Evolutionary conservation across 305 asterid species (phyloP), one percentile per base, ranked within the genome.

Genomic region (Fraxinus xanthoxyloides): DNA sequence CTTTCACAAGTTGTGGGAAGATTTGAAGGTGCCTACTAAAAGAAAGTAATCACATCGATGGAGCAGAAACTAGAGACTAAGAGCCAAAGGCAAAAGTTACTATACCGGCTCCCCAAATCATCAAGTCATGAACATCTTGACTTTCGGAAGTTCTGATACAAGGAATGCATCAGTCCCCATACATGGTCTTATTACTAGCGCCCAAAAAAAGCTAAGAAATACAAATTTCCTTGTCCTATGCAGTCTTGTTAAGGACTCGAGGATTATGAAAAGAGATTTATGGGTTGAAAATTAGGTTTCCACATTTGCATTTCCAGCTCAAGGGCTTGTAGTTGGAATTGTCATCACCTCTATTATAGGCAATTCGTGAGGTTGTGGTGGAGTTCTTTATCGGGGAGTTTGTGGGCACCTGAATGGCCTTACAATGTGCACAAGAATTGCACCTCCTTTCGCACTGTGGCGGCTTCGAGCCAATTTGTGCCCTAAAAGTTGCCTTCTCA

Each of bases 321-420:
- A 90, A 85, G 17, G 93, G 93, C 90, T 90, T 90, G 91, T 90
- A 87, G 81, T 90, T 90, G 8, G 93, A 89, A 79, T 87, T 76
- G 80, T 85, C 91, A 8, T 86, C 87, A 1, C 83, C 89, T 79
- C 87, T 85, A 9, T 79, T 81, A 82, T 80, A 73, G 2, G 85
- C 82, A 9, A 61, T 34, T 6, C 76, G 43, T 26, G 86, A 78
- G 36, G 61, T 19, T 7, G 73, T 21, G 0, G 84, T 38, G 51
- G 90, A 77, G 51, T 86, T 83, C 69, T 77, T 84, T 24, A 76
- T 48, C 13, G 82, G 93, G 3, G 94, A 95, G 72, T 88, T 94
- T 7, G 94, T 89, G 1, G 98, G 98, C 10, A 94, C 97, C 81
- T 94, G 98, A 46, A 94, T 90, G 59, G 98, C 97, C 79, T 90